Percentiles rank a stretch among this genome's conserved stretches.
Evolutionary conservation across 1,139 yeast species (phyloP).

Genomic region (Taiozyma sp.): DNA sequence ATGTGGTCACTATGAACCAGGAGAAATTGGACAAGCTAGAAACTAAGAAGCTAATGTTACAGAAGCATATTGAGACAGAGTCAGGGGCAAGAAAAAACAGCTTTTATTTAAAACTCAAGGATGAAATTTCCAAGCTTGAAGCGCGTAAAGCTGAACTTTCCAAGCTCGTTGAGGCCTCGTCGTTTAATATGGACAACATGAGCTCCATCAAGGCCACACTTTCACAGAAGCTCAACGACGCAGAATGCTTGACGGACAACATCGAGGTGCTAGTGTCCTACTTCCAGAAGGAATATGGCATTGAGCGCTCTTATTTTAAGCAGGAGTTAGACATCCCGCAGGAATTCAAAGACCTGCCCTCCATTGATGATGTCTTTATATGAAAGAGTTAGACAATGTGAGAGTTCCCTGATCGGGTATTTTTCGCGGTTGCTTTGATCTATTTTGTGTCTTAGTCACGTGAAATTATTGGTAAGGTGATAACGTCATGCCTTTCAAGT

Average conservation of each 20-base stretch:
- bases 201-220: constrained; percentile 7
- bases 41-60: constrained; percentile 3
- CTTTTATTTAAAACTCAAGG: neutral
- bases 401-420: neutral
- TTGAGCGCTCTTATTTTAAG: constrained; percentile 16
- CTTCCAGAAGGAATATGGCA: constrained; percentile 17
- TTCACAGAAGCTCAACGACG: constrained; percentile 4
- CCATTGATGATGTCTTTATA: neutral
- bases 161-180: constrained; percentile 4
- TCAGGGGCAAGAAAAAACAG: constrained; percentile 4
- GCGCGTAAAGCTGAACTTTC: constrained; percentile 3
- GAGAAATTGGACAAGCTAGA: constrained; percentile 12
- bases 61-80: constrained; percentile 12
- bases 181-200: constrained; percentile 9
- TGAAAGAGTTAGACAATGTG: neutral
- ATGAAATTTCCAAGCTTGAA: constrained; percentile 1
- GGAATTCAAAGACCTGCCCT: constrained; percentile 17
- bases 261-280: constrained; percentile 23
- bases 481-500: neutral
- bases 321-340: constrained; percentile 26
- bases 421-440: neutral
- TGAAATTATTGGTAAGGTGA: neutral
- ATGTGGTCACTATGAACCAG: constrained; percentile 7
- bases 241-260: constrained; percentile 24
- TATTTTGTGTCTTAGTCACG: constrained; percentile 30